Evolutionary conservation across 129 eudicot species (phyloP).

Genomic region (Artemisia annua): DNA sequence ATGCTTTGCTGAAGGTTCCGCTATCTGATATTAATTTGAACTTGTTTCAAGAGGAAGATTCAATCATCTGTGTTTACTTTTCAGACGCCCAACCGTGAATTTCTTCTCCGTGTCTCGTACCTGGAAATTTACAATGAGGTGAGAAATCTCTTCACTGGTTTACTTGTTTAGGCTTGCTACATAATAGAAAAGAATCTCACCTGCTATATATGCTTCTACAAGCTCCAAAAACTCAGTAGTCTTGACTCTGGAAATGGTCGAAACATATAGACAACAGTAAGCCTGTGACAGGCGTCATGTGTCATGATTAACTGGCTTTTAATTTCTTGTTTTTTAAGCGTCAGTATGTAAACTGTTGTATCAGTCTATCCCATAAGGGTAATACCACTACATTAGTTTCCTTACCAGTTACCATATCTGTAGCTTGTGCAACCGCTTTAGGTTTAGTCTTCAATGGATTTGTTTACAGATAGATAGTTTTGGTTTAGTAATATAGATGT

Average conservation of each 20-base stretch:
- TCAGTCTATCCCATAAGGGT: slow-evolving; percentile 6
- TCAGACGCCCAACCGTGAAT: slow-evolving; percentile 95
- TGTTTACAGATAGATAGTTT: slow-evolving; percentile 3
- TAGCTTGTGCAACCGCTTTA: slow-evolving; percentile 13
- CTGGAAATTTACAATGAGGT: slow-evolving; percentile 99
- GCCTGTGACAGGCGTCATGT: slow-evolving; percentile 10
- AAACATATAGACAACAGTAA: slow-evolving; percentile 7
- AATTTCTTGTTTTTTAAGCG: background rate
- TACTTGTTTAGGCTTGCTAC: slow-evolving; percentile 16
- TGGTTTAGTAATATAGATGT: slow-evolving; percentile 6
- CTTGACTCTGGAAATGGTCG: background rate
- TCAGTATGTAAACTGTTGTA: slow-evolving; percentile 8
- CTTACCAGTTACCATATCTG: background rate
- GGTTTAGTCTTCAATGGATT: slow-evolving; percentile 11
- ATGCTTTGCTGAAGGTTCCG: slow-evolving; percentile 21
- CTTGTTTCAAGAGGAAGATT: slow-evolving; percentile 15
- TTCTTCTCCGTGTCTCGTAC: slow-evolving; percentile 95
- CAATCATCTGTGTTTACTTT: slow-evolving; percentile 16
- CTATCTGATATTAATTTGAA: slow-evolving; percentile 8
- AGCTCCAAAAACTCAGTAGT: background rate
- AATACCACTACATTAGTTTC: background rate
- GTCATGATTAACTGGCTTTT: background rate
- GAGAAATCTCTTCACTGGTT: slow-evolving; percentile 28
- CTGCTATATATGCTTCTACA: slow-evolving; percentile 5
- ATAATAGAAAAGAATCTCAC: slow-evolving; percentile 2